phyloP scores from a whole-genome alignment of 2,329 filamentous ascomycete species.

The Penicillium palitans region DNA sequence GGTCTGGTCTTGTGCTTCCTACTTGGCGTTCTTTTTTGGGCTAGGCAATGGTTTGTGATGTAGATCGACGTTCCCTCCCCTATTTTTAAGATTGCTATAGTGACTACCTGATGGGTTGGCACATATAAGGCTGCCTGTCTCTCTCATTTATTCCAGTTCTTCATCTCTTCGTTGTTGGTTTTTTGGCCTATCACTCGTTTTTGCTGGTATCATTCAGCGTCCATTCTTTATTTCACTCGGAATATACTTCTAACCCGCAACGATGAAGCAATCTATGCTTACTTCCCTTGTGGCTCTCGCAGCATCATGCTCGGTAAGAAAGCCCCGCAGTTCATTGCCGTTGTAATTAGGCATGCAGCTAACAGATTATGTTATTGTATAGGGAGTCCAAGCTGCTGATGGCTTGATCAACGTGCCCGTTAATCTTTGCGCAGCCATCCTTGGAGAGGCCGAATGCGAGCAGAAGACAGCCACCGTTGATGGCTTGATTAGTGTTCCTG shows the following conservation, averaged over 20 bases:
- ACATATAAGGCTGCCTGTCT: conserved; percentile 8
- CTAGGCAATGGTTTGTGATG: conserved; percentile 10
- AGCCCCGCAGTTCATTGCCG: accelerated
- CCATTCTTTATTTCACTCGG: conserved; percentile 23
- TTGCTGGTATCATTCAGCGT: conserved; percentile 26
- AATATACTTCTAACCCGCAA: conserved; percentile 8
- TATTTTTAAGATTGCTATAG: conserved; percentile 9
- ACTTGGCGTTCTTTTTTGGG: not conserved
- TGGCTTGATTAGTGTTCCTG: conserved; percentile 25
- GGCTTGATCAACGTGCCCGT: conserved; percentile 24
- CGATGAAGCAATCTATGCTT: conserved; percentile 27
- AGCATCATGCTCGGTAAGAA: conserved; percentile 20
- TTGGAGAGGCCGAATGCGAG: conserved; percentile 28
- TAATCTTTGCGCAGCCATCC: conserved; percentile 26
- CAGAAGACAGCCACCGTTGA: conserved; percentile 15
- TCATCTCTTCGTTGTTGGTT: conserved; percentile 15
- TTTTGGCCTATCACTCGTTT: conserved; percentile 25
- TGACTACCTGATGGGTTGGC: not conserved
- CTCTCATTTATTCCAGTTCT: not conserved
- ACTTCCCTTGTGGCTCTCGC: conserved; percentile 27
- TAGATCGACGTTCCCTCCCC: conserved; percentile 14
- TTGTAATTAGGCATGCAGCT: not conserved
- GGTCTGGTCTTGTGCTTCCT: conserved; percentile 12
- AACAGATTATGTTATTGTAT: not conserved
- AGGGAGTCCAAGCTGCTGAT: conserved; percentile 17